Conservation (phyloP, 176 grass and related monocot species). For the Calamus simplicifolius region DNA sequence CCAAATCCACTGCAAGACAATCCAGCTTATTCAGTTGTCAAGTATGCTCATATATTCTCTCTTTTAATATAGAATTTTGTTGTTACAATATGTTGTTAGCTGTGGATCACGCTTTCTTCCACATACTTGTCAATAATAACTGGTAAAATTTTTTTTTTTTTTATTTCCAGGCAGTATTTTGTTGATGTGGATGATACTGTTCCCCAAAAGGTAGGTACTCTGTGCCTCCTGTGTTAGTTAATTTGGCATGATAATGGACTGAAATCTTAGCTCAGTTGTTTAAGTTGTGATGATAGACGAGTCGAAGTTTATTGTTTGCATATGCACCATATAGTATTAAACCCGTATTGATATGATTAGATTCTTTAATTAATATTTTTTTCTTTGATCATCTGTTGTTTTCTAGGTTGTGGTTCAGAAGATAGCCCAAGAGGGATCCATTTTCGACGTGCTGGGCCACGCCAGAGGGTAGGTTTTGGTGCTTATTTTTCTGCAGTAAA, state of each 20-base stretch:
- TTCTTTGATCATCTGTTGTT: background rate
- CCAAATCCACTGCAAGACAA: constrained; percentile 86
- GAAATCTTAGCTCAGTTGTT: background rate
- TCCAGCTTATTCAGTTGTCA: constrained; percentile 85
- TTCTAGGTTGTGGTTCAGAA: constrained; percentile 64
- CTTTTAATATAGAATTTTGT: no score
- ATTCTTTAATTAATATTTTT: background rate
- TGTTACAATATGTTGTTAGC: background rate
- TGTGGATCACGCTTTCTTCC: background rate
- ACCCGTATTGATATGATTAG: no score
- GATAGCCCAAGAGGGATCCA: constrained; percentile 67
- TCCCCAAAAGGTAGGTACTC: constrained; percentile 59
- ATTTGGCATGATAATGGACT: no score
- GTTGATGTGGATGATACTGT: constrained; percentile 90
- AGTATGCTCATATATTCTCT: constrained; percentile 38
- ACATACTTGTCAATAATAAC: background rate
- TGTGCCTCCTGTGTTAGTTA: background rate
- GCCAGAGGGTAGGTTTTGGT: constrained; percentile 47
- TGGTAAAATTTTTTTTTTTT: constrained; percentile 11
- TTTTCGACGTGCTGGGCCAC: constrained; percentile 90
- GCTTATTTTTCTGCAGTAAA: background rate
- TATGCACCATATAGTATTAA: no score
- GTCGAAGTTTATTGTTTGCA: background rate
- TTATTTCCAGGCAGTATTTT: constrained; percentile 77
- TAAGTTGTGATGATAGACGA: background rate